Base-by-base conservation (phyloP, 768 basidiomycete genomes). In the Mycena galericulata region DNA sequence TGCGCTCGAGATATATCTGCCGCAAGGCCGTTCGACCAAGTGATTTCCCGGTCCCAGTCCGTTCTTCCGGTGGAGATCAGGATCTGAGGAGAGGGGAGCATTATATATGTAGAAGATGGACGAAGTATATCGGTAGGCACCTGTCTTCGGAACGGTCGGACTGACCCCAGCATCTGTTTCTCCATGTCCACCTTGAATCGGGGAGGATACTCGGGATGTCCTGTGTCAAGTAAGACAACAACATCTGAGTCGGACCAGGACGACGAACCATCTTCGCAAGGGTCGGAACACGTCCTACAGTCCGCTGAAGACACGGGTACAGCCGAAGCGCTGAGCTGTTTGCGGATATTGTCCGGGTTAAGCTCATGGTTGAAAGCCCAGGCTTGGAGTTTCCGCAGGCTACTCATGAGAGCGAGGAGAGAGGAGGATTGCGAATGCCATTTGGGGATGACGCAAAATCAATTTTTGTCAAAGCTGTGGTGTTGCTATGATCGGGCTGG, bases 61-160 rank as follows among this genome's bases (percentile, higher is more conserved):
- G 89, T 85, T 78, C 92, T 90, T 11, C 95, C 95, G 0, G 96
- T 97, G 1, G 94, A 96, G 59, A 98, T 93, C 36, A 98, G 84
- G 36, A 97, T 85, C 92, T 96, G 75, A 36, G 22, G 15, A 58
- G 46, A 41, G 61, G 40, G 56, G 47, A 72, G 29, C 36, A 11
- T 18, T 3, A 36, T 9, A 34, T 36, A 7, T 4, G 2, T 22
- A 4, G 38, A 22, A 8, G n/a, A n/a, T n/a, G 40, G 22, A 26
- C 26, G 50, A 53, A 12, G 26, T 11, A 8, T 15, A 10, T n/a
- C 34, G 50, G 47, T 12, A 69, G 72, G 40, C 70, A 92, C 94
- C 85, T 96, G 92, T 30, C 95, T 90, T 46, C 87, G 87, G 78
- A 94, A 96, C 1, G 94, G 91, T 77, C 92, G 92, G 26, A 96